phyloP scores from a whole-genome alignment of 345 rosid species.

The Bruguiera sexangula region DNA sequence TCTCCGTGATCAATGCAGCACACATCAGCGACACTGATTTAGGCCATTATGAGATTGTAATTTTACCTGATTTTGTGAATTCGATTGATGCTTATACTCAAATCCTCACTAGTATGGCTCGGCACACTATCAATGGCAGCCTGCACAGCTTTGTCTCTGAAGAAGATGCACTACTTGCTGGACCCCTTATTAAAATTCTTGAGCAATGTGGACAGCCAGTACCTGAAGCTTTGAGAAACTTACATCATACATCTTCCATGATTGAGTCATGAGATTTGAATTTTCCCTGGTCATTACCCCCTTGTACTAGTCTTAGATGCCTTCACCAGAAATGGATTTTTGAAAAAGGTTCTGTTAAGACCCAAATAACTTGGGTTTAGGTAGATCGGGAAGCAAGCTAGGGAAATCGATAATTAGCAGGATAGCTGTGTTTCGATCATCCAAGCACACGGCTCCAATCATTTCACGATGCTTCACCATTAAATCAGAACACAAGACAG shows the following conservation, averaged over 20 bases:
- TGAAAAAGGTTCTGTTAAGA: background rate
- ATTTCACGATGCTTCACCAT: no score
- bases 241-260: conserved; percentile 17
- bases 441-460: no score
- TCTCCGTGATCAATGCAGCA: conserved; percentile 34
- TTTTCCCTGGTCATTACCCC: background rate
- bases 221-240: conserved; percentile 38
- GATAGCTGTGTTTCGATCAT: no score
- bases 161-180: conserved; percentile 36
- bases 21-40: conserved; percentile 30
- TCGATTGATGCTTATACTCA: conserved; percentile 31
- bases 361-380: no score
- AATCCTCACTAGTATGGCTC: conserved; percentile 55
- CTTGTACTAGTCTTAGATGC: background rate
- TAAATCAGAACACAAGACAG: no score
- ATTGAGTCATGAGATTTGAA: background rate
- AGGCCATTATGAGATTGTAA: conserved; percentile 40
- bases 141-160: conserved; percentile 45
- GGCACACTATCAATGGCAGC: conserved; percentile 40
- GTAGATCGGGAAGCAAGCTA: no score
- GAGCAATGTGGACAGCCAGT: conserved; percentile 51
- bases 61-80: conserved; percentile 42
- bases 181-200: conserved; percentile 42
- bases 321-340: background rate
- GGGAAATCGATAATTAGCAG: no score